Conservation (phyloP, 2,329 filamentous ascomycete genomes). For the Fusarium sacchari region DNA sequence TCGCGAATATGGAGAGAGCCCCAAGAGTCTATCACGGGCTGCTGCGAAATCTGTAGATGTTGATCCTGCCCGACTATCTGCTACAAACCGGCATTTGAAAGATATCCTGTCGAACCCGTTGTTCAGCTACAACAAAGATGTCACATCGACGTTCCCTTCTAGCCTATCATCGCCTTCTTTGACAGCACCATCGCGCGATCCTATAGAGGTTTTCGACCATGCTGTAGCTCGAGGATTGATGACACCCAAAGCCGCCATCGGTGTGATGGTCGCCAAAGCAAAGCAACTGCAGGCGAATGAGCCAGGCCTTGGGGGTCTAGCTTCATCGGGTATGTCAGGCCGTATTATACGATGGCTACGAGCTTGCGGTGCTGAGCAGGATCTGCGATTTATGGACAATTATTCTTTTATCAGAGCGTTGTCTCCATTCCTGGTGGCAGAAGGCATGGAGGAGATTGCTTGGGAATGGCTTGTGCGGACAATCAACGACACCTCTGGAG, state of each 20-base stretch:
- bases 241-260: constrained; percentile 62
- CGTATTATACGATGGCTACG: constrained; percentile 65
- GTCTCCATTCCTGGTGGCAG: constrained; percentile 62
- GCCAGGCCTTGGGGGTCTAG: constrained; percentile 45
- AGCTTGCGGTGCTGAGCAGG: constrained; percentile 58
- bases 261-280: constrained; percentile 62
- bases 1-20: constrained; percentile 62
- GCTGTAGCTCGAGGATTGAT: constrained; percentile 67
- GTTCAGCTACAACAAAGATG: constrained; percentile 54
- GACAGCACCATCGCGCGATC: constrained; percentile 48
- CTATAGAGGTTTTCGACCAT: constrained; percentile 65
- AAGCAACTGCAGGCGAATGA: constrained; percentile 52
- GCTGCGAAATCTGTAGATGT: constrained; percentile 31
- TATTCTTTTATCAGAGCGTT: constrained; percentile 53
- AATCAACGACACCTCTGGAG: constrained; percentile 43
- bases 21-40: constrained; percentile 37
- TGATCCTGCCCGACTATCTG: constrained; percentile 50
- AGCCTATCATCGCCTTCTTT: constrained; percentile 12
- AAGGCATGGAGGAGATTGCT: constrained; percentile 60
- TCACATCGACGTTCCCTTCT: constrained; percentile 31
- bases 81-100: constrained; percentile 59
- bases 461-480: constrained; percentile 64
- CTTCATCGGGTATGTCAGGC: constrained; percentile 56
- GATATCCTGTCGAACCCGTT: constrained; percentile 67
- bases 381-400: constrained; percentile 57